Percentiles rank a stretch among this genome's conserved stretches.
These are phyloP conservation scores for Pichia rugopelliculosa DNA, from an alignment of 805 yeast genomes.

Conservation along the genomic window DNA sequence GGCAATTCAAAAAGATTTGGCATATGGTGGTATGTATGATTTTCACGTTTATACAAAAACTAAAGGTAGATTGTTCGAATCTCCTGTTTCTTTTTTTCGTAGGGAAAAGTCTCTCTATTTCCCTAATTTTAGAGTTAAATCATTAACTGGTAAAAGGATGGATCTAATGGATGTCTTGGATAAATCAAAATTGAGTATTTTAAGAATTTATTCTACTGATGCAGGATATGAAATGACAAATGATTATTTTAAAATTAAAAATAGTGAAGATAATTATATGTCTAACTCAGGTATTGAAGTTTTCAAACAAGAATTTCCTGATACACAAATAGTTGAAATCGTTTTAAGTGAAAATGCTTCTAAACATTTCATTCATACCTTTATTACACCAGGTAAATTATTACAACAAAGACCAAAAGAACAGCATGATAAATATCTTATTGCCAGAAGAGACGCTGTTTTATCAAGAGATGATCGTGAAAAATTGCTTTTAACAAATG, in stretches of 20 bases:
- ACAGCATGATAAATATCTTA: slow-evolving; percentile 47
- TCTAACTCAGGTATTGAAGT: slow-evolving; percentile 33
- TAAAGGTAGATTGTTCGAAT: slow-evolving; percentile 74
- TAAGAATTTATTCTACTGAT: slow-evolving; percentile 58
- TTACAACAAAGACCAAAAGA: slow-evolving; percentile 19
- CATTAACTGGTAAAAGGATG: slow-evolving; percentile 33
- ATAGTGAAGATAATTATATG: slow-evolving; percentile 35
- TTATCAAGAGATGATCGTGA: slow-evolving; percentile 52
- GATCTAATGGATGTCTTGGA: slow-evolving; percentile 34
- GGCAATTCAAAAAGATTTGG: slow-evolving; percentile 50
- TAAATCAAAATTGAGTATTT: slow-evolving; percentile 48
- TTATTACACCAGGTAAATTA: slow-evolving; percentile 38
- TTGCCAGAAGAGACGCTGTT: slow-evolving; percentile 50
- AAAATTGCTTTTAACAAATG: slow-evolving; percentile 58
- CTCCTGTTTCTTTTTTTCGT: slow-evolving; percentile 77
- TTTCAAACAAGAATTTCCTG: slow-evolving; percentile 38
- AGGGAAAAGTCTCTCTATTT: slow-evolving; percentile 67
- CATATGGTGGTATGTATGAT: slow-evolving; percentile 62
- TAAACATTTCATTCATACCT: slow-evolving; percentile 56
- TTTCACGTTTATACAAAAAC: slow-evolving; percentile 61
- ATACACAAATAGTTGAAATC: slow-evolving; percentile 67
- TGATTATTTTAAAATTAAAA: slow-evolving; percentile 46
- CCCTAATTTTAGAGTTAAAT: slow-evolving; percentile 65
- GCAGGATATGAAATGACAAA: slow-evolving; percentile 64
- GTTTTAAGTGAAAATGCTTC: slow-evolving; percentile 67